Evolutionary conservation across 225 moss, liverwort and hornwort genomes (phyloP), one percentile per base, ranked within the genome.

Genomic region (Polytrichum commune): DNA sequence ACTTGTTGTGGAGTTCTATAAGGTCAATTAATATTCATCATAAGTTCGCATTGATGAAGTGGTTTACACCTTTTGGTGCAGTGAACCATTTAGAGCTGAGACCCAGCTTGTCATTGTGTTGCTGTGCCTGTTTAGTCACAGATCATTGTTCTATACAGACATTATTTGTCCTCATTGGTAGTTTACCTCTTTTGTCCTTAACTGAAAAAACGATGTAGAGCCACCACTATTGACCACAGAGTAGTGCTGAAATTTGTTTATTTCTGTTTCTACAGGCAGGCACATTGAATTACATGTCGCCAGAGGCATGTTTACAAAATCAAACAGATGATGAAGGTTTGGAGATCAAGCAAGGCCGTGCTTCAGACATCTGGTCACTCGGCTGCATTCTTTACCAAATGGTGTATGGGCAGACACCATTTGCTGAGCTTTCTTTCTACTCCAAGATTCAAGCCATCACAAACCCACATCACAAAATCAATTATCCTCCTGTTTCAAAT

Each of bases 301-400:
- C 98, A 29, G 98, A 98, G 78, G 93, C 98, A n/a, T 88, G 90
- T 65, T 74, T 98, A 74, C 86, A 88, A 22, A 89, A 86, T 71
- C 79, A 85, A 62, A 77, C 69, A 63, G 94, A 93, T 72, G 90
- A 95, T 22, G 84, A 93, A 26, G 98, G 95, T n/a, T 69, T 74
- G 66, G 85, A 83, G 72, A 89, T 98, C 76, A 98, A 95, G 79
- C 90, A 90, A 70, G 94, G 97, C 19, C 92, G 97, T 66, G 73
- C 98, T 23, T 98, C 98, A 64, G 98, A 98, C 68, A 98, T 98
- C 38, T 98, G 97, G 97, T 98, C 97, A 20, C 70, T 98, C 20
- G 98, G 98, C 29, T 98, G 98, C 83, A 98, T 98, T 64, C 85
- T 98, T 25, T 98, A 93, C 69, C 94, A 98, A 85, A 98, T 98